Evolutionary conservation across 2,329 filamentous ascomycete genomes (phyloP).

Genomic region (Aspergillus puulaauensis): DNA sequence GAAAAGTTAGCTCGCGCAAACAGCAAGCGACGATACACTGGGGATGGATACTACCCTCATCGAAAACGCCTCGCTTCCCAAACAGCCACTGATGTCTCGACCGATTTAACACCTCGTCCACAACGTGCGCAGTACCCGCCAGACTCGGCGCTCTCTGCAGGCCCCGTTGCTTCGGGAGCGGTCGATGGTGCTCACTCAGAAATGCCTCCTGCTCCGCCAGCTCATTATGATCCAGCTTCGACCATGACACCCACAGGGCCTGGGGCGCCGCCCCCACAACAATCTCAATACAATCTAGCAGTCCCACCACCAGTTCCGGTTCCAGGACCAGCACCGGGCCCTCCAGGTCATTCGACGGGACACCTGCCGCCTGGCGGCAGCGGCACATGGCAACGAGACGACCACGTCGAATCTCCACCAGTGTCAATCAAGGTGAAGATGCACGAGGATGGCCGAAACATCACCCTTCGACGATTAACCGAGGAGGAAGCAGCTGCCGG

Average conservation of each 20-base stretch:
- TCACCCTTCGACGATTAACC: slow-evolving; percentile 61
- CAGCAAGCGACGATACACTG: slow-evolving; percentile 66
- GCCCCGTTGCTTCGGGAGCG: slow-evolving; percentile 30
- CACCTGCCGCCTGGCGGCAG: slow-evolving; percentile 33
- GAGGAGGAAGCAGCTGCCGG: slow-evolving; percentile 63
- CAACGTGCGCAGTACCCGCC: slow-evolving; percentile 30
- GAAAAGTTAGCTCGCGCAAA: slow-evolving; percentile 54
- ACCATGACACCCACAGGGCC: slow-evolving; percentile 15
- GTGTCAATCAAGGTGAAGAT: slow-evolving; percentile 66
- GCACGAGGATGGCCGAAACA: slow-evolving; percentile 63
- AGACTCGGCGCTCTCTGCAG: slow-evolving; percentile 34
- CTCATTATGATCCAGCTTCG: slow-evolving; percentile 39
- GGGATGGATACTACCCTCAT: slow-evolving; percentile 55
- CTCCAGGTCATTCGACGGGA: slow-evolving; percentile 28
- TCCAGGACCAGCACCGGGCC: slow-evolving; percentile 32
- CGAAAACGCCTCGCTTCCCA: slow-evolving; percentile 32
- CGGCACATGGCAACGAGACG: slow-evolving; percentile 34
- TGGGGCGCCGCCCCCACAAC: slow-evolving; percentile 23
- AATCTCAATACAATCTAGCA: slow-evolving; percentile 27
- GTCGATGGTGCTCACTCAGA: slow-evolving; percentile 31
- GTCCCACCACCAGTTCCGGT: slow-evolving; percentile 22
- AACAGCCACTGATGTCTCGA: slow-evolving; percentile 39
- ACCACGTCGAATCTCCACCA: slow-evolving; percentile 55
- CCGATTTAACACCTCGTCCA: slow-evolving; percentile 31
- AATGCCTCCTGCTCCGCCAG: slow-evolving; percentile 41